Evolutionary conservation across 2,329 filamentous ascomycete species (phyloP).

Genomic region (Claviceps arundinis): DNA sequence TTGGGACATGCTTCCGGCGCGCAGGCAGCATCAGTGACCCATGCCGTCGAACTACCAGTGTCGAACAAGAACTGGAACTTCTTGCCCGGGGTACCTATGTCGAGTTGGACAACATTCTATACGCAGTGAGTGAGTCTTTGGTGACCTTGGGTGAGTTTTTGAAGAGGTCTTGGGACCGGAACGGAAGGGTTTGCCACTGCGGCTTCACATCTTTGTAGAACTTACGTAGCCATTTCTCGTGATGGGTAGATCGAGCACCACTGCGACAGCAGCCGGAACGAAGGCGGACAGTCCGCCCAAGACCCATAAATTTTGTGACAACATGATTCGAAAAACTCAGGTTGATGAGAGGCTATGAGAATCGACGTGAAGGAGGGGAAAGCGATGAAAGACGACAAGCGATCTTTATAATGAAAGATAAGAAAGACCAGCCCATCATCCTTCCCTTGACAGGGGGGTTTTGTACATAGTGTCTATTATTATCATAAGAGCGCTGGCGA

Average conservation of each 20-base stretch:
- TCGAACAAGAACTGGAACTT: constrained; percentile 19
- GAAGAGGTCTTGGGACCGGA: neutral
- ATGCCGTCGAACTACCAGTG: constrained; percentile 22
- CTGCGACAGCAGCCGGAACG: neutral
- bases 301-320: neutral
- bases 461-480: too few relatives aligned
- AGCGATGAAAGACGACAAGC: too few relatives aligned
- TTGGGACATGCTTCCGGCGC: constrained; percentile 14
- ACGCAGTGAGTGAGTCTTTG: too few relatives aligned
- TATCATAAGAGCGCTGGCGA: too few relatives aligned
- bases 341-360: constrained; percentile 11
- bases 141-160: neutral
- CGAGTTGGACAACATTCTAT: neutral
- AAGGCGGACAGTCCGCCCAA: neutral
- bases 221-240: neutral
- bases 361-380: neutral
- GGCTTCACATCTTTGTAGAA: neutral
- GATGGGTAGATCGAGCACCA: neutral
- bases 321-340: constrained; percentile 13
- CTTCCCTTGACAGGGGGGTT: too few relatives aligned
- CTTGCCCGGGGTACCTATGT: constrained; percentile 16
- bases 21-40: constrained; percentile 18
- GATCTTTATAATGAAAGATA: too few relatives aligned
- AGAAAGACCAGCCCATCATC: too few relatives aligned
- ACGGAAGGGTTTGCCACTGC: neutral